A percentile compares a stretch with the other conserved stretches of the same genome.
These are phyloP conservation scores for Sporobolomyces roseus DNA, from an alignment of 768 basidiomycete genomes.

Conservation along the genomic window DNA sequence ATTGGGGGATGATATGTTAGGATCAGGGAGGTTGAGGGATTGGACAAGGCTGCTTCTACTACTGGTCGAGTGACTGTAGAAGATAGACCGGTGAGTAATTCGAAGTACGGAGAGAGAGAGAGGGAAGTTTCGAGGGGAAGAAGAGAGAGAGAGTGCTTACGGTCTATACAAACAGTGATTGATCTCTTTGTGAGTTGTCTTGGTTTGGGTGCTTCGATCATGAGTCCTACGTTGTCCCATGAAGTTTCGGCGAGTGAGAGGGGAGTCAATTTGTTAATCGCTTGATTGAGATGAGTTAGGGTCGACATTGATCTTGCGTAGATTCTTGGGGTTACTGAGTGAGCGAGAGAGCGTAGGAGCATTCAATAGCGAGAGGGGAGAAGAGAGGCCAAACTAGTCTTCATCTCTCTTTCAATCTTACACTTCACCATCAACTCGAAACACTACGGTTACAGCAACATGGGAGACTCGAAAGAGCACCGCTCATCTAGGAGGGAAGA, in stretches of 20 bases:
- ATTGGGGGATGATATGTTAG: conserved; percentile 82
- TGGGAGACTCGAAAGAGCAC: too few species aligned
- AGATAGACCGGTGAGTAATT: not conserved
- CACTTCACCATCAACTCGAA: not conserved
- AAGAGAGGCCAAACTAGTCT: not conserved
- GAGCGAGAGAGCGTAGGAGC: not conserved
- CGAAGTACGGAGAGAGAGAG: not conserved
- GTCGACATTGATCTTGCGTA: conserved; percentile 13
- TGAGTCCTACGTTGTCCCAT: conserved; percentile 41
- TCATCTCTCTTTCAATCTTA: not conserved
- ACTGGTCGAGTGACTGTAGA: conserved; percentile 30
- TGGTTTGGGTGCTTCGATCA: conserved; percentile 30
- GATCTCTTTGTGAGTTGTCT: not conserved
- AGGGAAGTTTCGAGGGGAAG: not conserved
- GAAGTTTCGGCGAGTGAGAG: conserved; percentile 31
- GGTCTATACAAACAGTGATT: conserved; percentile 32
- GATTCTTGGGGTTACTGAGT: not conserved
- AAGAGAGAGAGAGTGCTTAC: conserved; percentile 1
- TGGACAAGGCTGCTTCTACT: conserved; percentile 14
- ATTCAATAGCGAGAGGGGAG: not conserved
- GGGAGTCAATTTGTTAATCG: conserved; percentile 20
- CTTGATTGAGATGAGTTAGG: conserved; percentile 7
- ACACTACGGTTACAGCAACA: not conserved
- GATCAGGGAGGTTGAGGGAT: conserved; percentile 50
- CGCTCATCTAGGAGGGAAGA: not conserved